These are phyloP conservation scores for Penicillium sp. DNA, from an alignment of 2,329 filamentous ascomycete species.

Conservation along the genomic window DNA sequence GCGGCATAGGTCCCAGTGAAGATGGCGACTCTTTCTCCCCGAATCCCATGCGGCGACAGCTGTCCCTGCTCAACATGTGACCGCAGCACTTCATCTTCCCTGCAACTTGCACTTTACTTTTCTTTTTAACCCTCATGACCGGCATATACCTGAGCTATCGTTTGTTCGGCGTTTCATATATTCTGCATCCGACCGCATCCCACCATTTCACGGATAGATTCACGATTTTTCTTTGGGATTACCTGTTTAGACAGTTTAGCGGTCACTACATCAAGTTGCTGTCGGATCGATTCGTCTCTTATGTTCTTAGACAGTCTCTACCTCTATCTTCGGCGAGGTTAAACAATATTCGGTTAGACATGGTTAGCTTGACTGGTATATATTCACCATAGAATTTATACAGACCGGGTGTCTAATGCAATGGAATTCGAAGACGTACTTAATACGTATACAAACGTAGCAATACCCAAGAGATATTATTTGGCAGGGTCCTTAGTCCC, in stretches of 20 bases:
- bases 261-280: conserved; percentile 14
- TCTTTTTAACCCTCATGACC: background rate
- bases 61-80: conserved; percentile 69
- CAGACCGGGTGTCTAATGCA: background rate
- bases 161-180: conserved; percentile 7
- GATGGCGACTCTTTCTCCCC: conserved; percentile 59
- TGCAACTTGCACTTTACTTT: background rate
- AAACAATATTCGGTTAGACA: background rate
- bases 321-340: background rate
- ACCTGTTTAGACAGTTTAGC: conserved; percentile 8
- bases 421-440: background rate
- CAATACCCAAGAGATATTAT: background rate
- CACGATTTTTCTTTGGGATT: conserved; percentile 2
- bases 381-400: background rate
- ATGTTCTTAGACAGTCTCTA: conserved; percentile 3
- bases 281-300: background rate
- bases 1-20: conserved; percentile 60
- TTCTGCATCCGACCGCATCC: conserved; percentile 1
- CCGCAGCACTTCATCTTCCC: background rate
- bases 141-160: conserved; percentile 1
- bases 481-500: background rate
- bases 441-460: no score
- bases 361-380: background rate
- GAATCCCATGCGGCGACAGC: conserved; percentile 69
- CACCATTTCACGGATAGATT: conserved; percentile 14